Evolutionary conservation across 306 rosid genomes (phyloP).

Genomic region (Cicer cuneatum): DNA sequence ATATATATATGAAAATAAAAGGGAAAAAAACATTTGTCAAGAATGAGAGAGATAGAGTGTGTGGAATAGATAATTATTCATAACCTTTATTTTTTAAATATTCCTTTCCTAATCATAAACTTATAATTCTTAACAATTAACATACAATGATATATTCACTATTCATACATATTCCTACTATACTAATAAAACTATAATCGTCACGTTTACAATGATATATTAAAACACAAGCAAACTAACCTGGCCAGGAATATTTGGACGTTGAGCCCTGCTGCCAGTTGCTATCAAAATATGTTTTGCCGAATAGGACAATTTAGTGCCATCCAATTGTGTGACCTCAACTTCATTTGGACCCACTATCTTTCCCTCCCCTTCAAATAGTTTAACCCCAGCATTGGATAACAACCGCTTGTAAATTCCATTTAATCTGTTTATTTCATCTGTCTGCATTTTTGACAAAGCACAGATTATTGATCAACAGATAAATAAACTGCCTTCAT

Average conservation of each 20-base stretch:
- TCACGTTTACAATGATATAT: conserved; percentile 19
- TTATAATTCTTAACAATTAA: too few species aligned
- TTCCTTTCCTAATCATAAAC: too few species aligned
- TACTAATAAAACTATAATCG: conserved; percentile 4
- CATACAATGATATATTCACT: too few species aligned
- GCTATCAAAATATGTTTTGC: conserved; percentile 94
- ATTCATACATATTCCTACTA: background rate
- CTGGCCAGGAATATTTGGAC: conserved; percentile 85
- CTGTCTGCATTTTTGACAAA: conserved; percentile 67
- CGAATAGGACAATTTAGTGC: conserved; percentile 86
- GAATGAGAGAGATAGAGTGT: too few species aligned
- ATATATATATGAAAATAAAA: too few species aligned
- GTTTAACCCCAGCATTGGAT: conserved; percentile 85
- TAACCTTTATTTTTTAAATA: too few species aligned
- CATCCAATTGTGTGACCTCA: conserved; percentile 96
- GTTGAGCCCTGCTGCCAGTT: conserved; percentile 89
- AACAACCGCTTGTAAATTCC: conserved; percentile 92
- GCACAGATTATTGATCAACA: conserved; percentile 3
- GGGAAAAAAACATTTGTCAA: too few species aligned
- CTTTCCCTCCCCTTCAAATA: conserved; percentile 93
- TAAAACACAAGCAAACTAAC: conserved; percentile 53
- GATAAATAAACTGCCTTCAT: conserved; percentile 20
- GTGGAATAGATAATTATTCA: too few species aligned
- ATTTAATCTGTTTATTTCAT: conserved; percentile 85
- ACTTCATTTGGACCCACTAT: conserved; percentile 89